A percentile compares a stretch with the other conserved stretches of the same genome.
These are phyloP conservation scores for Nepenthes alata DNA, from an alignment of 179 eudicot species.

Conservation along the genomic window DNA sequence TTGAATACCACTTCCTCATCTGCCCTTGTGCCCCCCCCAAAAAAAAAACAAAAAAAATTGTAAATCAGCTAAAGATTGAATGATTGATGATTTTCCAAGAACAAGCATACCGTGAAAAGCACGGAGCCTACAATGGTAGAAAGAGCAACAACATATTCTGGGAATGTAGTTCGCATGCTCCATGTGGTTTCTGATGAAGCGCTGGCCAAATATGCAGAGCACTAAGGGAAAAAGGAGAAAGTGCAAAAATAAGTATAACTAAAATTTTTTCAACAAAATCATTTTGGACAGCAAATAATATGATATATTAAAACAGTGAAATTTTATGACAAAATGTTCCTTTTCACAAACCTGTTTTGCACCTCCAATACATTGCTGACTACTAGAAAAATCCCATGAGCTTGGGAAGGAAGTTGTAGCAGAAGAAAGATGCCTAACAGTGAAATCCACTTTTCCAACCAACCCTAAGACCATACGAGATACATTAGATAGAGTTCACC, in stretches of 20 bases:
- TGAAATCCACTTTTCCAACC: constrained; percentile 93
- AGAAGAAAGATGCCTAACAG: constrained; percentile 88
- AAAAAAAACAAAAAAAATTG: background rate
- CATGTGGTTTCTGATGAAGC: constrained; percentile 84
- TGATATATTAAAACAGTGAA: background rate
- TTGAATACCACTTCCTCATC: background rate
- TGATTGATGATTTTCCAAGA: background rate
- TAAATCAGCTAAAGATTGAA: too few species aligned
- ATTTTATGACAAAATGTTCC: background rate
- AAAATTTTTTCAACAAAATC: background rate
- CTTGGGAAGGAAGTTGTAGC: constrained; percentile 46
- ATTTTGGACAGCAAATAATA: background rate
- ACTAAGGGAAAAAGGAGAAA: constrained; percentile 33
- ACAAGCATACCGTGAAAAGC: constrained; percentile 67
- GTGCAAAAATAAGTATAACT: background rate
- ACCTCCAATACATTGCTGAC: constrained; percentile 58
- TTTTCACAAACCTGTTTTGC: constrained; percentile 39
- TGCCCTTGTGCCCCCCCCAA: background rate
- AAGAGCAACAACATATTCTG: constrained; percentile 95
- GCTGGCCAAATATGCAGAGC: constrained; percentile 68
- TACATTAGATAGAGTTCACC: background rate
- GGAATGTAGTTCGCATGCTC: constrained; percentile 91
- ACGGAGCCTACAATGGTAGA: constrained; percentile 94
- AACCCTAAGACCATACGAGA: constrained; percentile 31
- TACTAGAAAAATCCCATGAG: constrained; percentile 45